Conservation (phyloP, 192 early-diverging fungal species). For the Mortierella antarctica region DNA sequence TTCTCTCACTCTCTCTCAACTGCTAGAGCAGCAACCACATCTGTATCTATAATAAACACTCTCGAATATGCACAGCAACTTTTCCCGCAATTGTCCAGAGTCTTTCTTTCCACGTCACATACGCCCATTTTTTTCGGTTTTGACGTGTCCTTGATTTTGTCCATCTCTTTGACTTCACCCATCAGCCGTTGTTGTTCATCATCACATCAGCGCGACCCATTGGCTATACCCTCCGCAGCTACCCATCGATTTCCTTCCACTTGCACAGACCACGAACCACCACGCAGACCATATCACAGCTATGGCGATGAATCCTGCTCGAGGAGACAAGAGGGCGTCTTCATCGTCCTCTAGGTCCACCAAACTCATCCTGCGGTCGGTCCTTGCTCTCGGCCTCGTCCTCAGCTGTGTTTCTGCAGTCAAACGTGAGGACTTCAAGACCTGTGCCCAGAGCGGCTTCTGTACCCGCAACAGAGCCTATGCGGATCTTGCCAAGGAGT, state of each 20-base stretch:
- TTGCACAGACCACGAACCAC: background rate
- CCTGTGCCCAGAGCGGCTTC: slow-evolving; percentile 87
- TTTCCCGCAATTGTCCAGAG: background rate
- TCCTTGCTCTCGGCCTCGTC: slow-evolving; percentile 38
- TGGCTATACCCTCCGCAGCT: background rate
- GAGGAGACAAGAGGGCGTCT: background rate
- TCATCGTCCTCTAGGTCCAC: slow-evolving; percentile 6
- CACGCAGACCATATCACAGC: background rate
- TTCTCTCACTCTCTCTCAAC: background rate
- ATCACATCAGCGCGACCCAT: too few species aligned
- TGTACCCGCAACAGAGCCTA: slow-evolving; percentile 89
- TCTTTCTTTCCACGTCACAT: background rate
- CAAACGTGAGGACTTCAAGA: slow-evolving; percentile 91
- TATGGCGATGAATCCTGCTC: slow-evolving; percentile 5
- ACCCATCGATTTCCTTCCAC: background rate
- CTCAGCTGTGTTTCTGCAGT: slow-evolving; percentile 57
- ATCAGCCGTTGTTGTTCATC: background rate
- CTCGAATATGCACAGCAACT: background rate
- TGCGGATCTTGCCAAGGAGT: slow-evolving; percentile 66
- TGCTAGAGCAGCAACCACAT: slow-evolving; percentile 28
- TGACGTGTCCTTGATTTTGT: background rate
- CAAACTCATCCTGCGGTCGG: slow-evolving; percentile 35
- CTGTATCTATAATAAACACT: slow-evolving; percentile 1
- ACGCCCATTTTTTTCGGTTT: background rate
- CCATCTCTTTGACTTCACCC: background rate